phyloP scores from a whole-genome alignment of 2,329 filamentous ascomycete genomes.

The Cladorrhinum sp. region DNA sequence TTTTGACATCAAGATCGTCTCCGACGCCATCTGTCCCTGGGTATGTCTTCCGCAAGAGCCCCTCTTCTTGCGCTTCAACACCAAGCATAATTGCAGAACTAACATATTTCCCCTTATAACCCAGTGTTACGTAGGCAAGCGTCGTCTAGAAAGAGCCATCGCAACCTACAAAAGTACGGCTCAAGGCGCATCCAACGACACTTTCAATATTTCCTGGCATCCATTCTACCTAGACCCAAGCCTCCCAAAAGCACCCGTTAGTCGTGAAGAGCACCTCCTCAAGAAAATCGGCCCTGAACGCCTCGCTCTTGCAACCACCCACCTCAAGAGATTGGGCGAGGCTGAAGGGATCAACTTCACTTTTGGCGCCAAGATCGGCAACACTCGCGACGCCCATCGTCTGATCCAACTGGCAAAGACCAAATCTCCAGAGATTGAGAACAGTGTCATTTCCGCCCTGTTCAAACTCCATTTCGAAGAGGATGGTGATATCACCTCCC shows the following conservation, averaged over 20 bases:
- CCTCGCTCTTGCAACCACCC: conserved; percentile 24
- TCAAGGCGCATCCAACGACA: conserved; percentile 58
- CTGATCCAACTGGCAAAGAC: conserved; percentile 66
- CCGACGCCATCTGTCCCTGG: conserved; percentile 76
- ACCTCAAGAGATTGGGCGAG: conserved; percentile 55
- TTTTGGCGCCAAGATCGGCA: conserved; percentile 68
- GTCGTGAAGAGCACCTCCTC: conserved; percentile 51
- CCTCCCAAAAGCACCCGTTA: conserved; percentile 46
- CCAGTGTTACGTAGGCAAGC: conserved; percentile 76
- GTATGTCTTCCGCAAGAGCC: conserved; percentile 31
- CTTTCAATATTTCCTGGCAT: conserved; percentile 70
- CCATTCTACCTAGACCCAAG: conserved; percentile 79
- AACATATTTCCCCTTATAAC: conserved; percentile 6
- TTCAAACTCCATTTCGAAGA: conserved; percentile 67
- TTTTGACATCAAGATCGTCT: conserved; percentile 74
- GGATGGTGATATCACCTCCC: conserved; percentile 60
- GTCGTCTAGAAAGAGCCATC: conserved; percentile 71
- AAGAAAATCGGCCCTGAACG: conserved; percentile 65
- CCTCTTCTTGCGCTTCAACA: neutral
- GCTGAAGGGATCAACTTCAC: conserved; percentile 70
- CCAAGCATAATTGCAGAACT: neutral
- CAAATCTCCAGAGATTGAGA: conserved; percentile 50
- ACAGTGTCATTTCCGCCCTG: conserved; percentile 57
- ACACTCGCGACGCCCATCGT: conserved; percentile 76
- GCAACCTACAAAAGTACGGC: conserved; percentile 60